A percentile compares a stretch with the other conserved stretches of the same genome.
Conservation (phyloP, 805 yeast genomes). For the Candida railenensis region DNA sequence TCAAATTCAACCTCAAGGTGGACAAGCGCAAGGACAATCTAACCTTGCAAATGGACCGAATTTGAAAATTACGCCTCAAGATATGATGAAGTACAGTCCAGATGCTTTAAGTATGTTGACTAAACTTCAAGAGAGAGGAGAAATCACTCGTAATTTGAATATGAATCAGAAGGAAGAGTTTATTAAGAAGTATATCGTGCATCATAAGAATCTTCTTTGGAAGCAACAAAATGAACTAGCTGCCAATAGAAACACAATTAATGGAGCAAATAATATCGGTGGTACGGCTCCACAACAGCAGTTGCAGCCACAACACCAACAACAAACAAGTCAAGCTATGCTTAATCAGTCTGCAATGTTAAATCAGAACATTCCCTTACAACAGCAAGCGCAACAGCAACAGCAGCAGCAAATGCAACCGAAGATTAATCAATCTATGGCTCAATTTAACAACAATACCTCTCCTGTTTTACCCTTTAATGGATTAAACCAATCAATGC, state of each 20-base stretch:
- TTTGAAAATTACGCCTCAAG: slow-evolving; percentile 36
- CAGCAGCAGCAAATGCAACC: slow-evolving; percentile 5
- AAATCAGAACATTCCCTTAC: slow-evolving; percentile 4
- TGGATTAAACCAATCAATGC: not conserved
- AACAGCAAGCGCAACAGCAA: slow-evolving; percentile 3
- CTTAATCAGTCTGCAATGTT: not conserved
- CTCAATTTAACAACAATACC: not conserved
- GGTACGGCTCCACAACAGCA: slow-evolving; percentile 7
- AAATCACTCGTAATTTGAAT: slow-evolving; percentile 34
- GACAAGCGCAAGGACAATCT: not conserved
- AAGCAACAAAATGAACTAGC: slow-evolving; percentile 27
- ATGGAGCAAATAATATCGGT: not conserved
- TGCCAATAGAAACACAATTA: slow-evolving; percentile 7
- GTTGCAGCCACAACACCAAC: slow-evolving; percentile 9
- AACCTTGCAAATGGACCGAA: slow-evolving; percentile 33
- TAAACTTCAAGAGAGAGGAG: slow-evolving; percentile 35
- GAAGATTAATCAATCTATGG: slow-evolving; percentile 1
- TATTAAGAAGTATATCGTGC: slow-evolving; percentile 36
- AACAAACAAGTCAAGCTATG: not conserved
- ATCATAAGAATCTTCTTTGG: slow-evolving; percentile 34
- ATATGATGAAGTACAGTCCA: slow-evolving; percentile 34
- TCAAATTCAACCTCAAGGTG: slow-evolving; percentile 17
- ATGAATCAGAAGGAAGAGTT: slow-evolving; percentile 37
- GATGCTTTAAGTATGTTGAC: slow-evolving; percentile 40
- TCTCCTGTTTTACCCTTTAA: not conserved